Conservation (phyloP, 139 green algal species). For the Astrephomene gubernaculifera region DNA sequence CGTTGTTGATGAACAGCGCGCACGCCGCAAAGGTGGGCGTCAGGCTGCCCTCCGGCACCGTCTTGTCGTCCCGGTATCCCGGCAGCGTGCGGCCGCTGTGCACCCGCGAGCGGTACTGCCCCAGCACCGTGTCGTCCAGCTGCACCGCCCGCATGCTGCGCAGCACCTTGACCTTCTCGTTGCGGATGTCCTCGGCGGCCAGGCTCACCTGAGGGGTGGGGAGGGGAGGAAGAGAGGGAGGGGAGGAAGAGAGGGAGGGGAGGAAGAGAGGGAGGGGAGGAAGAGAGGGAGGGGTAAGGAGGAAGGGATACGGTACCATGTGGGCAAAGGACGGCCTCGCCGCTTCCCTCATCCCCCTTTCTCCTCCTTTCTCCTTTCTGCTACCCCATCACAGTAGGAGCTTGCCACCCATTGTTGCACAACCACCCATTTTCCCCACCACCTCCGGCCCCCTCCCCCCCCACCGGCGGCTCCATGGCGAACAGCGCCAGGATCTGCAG, state of each 20-base stretch:
- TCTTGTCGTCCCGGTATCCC: slow-evolving; percentile 96
- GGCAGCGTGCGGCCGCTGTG: slow-evolving; percentile 63
- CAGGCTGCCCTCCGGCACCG: slow-evolving; percentile 87
- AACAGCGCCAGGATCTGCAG: slow-evolving; percentile 98
- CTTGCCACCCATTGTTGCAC: too few relatives aligned
- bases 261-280: not conserved
- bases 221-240: not conserved
- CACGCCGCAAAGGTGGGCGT: slow-evolving; percentile 96
- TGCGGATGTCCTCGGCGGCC: slow-evolving; percentile 96
- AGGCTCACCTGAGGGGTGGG: slow-evolving; percentile 73
- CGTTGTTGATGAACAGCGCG: slow-evolving; percentile 96
- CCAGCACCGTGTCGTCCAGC: slow-evolving; percentile 96
- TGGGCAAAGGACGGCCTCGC: too few relatives aligned
- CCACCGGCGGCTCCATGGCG: slow-evolving; percentile 96
- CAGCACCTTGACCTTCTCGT: slow-evolving; percentile 99
- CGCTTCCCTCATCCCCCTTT: too few relatives aligned
- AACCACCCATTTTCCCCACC: not conserved
- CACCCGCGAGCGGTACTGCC: slow-evolving; percentile 87
- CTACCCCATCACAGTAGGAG: too few relatives aligned
- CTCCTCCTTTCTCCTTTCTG: too few relatives aligned
- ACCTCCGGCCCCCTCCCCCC: not conserved
- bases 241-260: not conserved
- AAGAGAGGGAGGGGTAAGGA: not conserved
- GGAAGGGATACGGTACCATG: too few relatives aligned
- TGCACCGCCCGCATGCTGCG: slow-evolving; percentile 83